phyloP scores from a whole-genome alignment of 495 filamentous ascomycete species.

The Neurospora discreta region DNA sequence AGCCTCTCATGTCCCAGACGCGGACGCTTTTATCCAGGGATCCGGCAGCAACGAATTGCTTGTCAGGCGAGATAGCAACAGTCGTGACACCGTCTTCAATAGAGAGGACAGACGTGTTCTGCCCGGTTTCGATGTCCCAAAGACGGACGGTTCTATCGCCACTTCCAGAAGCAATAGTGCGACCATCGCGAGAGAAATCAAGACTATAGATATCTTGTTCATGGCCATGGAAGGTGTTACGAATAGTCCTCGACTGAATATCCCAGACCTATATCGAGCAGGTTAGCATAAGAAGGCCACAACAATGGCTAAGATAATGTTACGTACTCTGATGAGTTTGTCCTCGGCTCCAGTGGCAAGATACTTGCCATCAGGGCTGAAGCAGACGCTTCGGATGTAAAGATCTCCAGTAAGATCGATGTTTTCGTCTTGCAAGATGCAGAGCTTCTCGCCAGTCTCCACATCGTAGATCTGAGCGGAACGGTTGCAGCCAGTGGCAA shows the following conservation, averaged over 20 bases:
- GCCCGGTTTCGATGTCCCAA: conserved; percentile 73
- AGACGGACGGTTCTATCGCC: conserved; percentile 81
- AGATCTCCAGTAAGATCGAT: conserved; percentile 77
- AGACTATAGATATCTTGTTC: conserved; percentile 94
- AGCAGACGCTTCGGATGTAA: conserved; percentile 86
- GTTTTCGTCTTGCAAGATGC: conserved; percentile 68
- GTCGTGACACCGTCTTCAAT: conserved; percentile 90
- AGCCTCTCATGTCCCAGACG: conserved; percentile 81
- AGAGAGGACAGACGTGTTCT: conserved; percentile 62
- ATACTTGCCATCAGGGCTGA: conserved; percentile 83
- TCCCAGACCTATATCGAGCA: conserved; percentile 64
- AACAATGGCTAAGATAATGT: background rate
- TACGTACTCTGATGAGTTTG: conserved; percentile 76
- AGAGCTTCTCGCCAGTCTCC: conserved; percentile 62
- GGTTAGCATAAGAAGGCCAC: background rate
- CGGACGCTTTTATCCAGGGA: conserved; percentile 85
- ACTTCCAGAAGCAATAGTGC: conserved; percentile 79
- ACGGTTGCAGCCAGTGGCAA: conserved; percentile 81
- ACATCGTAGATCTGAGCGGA: conserved; percentile 90
- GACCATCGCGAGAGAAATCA: conserved; percentile 78
- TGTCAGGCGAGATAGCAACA: conserved; percentile 83
- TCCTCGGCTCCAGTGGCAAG: conserved; percentile 85
- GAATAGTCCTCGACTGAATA: conserved; percentile 62
- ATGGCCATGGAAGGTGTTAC: conserved; percentile 72
- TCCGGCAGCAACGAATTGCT: conserved; percentile 75